Evolutionary conservation across 805 yeast genomes (phyloP), one percentile per base, ranked within the genome.

Genomic region (Candida patagonica): DNA sequence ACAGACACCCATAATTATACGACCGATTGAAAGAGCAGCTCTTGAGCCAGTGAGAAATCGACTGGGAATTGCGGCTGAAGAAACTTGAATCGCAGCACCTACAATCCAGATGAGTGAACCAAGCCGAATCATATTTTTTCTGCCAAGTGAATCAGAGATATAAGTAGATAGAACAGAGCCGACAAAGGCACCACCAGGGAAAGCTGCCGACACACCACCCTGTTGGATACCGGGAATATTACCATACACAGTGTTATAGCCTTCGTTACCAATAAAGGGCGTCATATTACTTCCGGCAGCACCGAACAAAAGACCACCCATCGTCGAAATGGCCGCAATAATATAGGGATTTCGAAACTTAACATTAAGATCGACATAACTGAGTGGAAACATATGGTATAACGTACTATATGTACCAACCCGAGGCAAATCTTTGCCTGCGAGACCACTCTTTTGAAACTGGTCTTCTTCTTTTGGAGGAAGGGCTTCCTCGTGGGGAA

Each of bases 161-260:
- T 78, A 59, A 38, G 97, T 97, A 3, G 96, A 89, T 27, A 75
- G 50, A n/a, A 81, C 45, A 6, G 95, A 77, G 9, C 94, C 82
- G 24, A 87, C 65, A 36, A 89, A 65, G 2, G 97, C 97, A 45
- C 97, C 98, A 19, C 88, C 66, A 1, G 96, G 84, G 0, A 96
- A 88, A 10, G 96, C 95, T 8, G 95, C 80, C 0, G 97, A 89
- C 52, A 89, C 85, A 48, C 83, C 66, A 62, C 87, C 95, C 61
- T 84, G 82, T 49, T 86, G 78, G 36, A 67, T 53, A 0, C 85
- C 65, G 30, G 62, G 56, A 5, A 87, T 85, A 27, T 56, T 38
- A 42, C 68, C 47, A 59, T 81, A 81, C 51, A 59, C 76, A 0
- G 57, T 48, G 25, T 55, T 54, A 55, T 82, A 83, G 10, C 65